These are phyloP conservation scores for Scutellaria galericulata DNA, from an alignment of 257 asterid species.

Conservation along the genomic window DNA sequence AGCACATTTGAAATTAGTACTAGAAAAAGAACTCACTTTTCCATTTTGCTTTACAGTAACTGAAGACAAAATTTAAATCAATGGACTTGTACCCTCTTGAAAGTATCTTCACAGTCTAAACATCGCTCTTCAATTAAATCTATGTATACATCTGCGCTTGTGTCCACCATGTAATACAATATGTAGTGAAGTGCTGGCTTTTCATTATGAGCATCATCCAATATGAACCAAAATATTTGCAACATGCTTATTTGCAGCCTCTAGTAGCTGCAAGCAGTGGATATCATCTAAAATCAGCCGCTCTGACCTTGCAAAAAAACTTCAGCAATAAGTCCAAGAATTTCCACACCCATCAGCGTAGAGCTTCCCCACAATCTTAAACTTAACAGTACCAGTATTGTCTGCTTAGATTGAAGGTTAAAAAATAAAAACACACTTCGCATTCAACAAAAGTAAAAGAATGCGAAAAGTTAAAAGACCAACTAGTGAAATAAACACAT, in stretches of 20 bases:
- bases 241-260: conserved; percentile 95
- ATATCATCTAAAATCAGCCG: conserved; percentile 66
- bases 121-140: conserved; percentile 60
- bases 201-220: conserved; percentile 59
- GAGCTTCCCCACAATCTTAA: conserved; percentile 33
- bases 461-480: background rate
- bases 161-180: conserved; percentile 55
- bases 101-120: conserved; percentile 55
- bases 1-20: background rate
- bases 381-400: background rate
- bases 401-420: background rate
- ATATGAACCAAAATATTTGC: conserved; percentile 59
- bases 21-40: conserved; percentile 55
- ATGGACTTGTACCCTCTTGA: conserved; percentile 62
- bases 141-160: conserved; percentile 44
- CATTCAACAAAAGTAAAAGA: conserved; percentile 4
- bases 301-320: conserved; percentile 30
- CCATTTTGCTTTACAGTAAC: conserved; percentile 55
- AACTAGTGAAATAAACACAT: background rate
- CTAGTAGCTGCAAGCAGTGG: conserved; percentile 77
- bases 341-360: conserved; percentile 18
- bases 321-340: conserved; percentile 31
- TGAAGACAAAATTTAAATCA: conserved; percentile 42
- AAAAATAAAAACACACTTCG: background rate
- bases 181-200: conserved; percentile 60